Base-by-base conservation (phyloP, 106 monocot genomes). In the Apostasia ramifera region DNA sequence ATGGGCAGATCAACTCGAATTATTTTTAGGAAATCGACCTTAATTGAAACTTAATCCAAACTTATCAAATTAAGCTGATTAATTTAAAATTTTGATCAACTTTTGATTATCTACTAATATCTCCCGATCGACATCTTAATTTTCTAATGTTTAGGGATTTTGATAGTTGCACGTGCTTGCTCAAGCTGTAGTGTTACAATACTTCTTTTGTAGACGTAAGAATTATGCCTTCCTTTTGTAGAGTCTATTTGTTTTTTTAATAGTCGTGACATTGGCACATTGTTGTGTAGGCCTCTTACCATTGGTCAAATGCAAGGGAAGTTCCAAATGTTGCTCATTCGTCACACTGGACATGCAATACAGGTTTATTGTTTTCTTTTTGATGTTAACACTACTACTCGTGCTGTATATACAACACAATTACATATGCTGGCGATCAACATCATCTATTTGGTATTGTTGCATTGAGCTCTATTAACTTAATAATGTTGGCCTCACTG, bases 281-380 rank as follows among this genome's bases (percentile, higher is more conserved):
- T 74, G 51, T 63, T 74, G 54, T 57, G 7, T 85, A 98, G 97
- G 74, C 47, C 87, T 80, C 90, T 98, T 59, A 98, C 97, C 38
- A 98, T 98, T 70, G 97, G 97, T 46, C 97, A 98, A 83, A 98
- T 98, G 97, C 97, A 98, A 87, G 97, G 97, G 10, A 98, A 98
- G 71, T 98, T 98, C 76, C 97, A 98, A 68, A 83, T 93, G 74
- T 68, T 93, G 47, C 81, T 85, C 73, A 90, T 98, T 8, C 92
- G 97, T 9, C 78, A 83, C 55, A 92, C 89, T 68, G 97, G 97
- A 61, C 97, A 98, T 81, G 92, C 97, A 46, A 98, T 98, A 59
- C 97, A 98, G 89, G 97, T 90, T 75, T 41, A 11, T 59, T 63
- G 40, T n/a, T 51, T 61, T 49, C 26, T 45, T 9, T 12, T 70